Evolutionary conservation across 495 filamentous ascomycete genomes (phyloP), one percentile per base, ranked within the genome.

Genomic region (Penicillium daleae): DNA sequence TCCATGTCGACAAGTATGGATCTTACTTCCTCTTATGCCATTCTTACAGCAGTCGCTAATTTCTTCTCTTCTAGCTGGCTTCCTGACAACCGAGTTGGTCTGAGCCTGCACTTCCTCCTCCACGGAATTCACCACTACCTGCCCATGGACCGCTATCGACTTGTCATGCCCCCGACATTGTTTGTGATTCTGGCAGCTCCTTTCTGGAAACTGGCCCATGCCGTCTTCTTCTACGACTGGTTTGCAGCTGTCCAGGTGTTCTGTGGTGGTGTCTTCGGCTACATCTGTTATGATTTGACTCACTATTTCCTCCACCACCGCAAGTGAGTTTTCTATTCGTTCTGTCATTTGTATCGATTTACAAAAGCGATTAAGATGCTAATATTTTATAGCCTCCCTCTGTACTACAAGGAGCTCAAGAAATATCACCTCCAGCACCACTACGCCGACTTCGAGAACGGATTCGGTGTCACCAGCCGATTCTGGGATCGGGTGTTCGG

Each of bases 291-390:
- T 80, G 96, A 99, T 71, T 62, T 97, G 79, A 98, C 95, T 15
- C 96, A 99, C 76, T 99, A 98, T 78, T 97, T 98, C 85, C 86
- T 99, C n/a, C 96, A 99, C 74, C 96, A 99, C 77, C 88, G 89
- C 78, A 96, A 90, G 87, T 90, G 72, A 77, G 86, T 83, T 67
- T 31, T 61, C 40, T 33, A 21, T 5, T 13, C 22, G 6, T 22
- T 27, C 22, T 35, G 17, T 21, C 21, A 8, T 15, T 15, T 15
- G 61, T 48, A 6, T 2, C n/a, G n/a, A n/a, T n/a, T n/a, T n/a
- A n/a, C n/a, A n/a, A n/a, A n/a, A n/a, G n/a, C n/a, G n/a, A n/a
- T n/a, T n/a, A n/a, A n/a, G 17, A 54, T 60, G 29, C 69, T 74
- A 57, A 76, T 22, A 10, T 33, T 9, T 49, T 62, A 3, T 40